Base-by-base conservation (phyloP, 345 rosid genomes). In the Salix purpurea region DNA sequence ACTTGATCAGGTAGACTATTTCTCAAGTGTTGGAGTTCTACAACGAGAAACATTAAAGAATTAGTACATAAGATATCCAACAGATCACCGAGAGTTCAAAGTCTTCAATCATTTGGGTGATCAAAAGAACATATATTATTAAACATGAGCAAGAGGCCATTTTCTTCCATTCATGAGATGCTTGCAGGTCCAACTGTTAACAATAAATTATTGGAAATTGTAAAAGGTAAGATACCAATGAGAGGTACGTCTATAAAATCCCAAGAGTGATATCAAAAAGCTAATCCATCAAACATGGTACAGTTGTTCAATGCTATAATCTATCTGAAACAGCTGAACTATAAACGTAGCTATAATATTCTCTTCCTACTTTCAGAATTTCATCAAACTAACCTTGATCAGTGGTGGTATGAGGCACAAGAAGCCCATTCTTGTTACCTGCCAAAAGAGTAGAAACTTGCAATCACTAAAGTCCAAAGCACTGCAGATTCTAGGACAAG, bases 371-470 rank as follows among this genome's bases (percentile, higher is more conserved):
- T 28, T 30, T 30, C 34, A 62, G 34, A 24, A 62, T 23, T 9
- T 65, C 71, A 39, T 40, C 44, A 21, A 68, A 68, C 70, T 85
- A 75, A 96, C 99, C 99, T 90, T 96, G 99, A 82, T 96, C 98
- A 34, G 97, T 96, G 61, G 97, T 90, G 76, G 82, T 96, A 76
- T 93, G 99, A 2, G 98, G 99, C 79, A 96, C 86, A 74, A 96
- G 97, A 85, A 93, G 97, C 54, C 97, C 99, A 16, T 93, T 91
- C 76, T 93, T 96, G 85, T 96, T 96, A 69, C 99, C 99, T 91
- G 82, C 74, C 61, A 28, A 13, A 50, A 73, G 72, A 69, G 28
- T 8, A 15, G 39, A 61, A 12, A 6, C 4, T 40, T 36, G 19
- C 13, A 66, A 2, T 65, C 32, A 67, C 21, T 28, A 72, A 13